Percentiles rank a stretch among this genome's conserved stretches.
Conservation (phyloP, 345 rosid species). For the Eutrema yunnanense region DNA sequence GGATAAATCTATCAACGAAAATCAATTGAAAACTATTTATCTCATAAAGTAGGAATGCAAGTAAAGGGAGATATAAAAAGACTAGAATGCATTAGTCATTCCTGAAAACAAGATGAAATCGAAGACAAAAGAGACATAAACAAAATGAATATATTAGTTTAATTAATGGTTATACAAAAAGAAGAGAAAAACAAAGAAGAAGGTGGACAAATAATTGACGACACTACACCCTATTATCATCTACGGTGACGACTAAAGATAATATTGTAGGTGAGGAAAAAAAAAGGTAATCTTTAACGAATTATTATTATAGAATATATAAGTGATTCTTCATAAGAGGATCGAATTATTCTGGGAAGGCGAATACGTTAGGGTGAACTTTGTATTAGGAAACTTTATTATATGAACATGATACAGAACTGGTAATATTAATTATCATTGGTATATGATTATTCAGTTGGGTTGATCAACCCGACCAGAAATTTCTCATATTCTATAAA, state of each 20-base stretch:
- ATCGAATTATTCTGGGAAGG: not conserved
- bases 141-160: conserved; percentile 3
- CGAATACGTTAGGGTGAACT: too few species aligned
- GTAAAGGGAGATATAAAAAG: not conserved
- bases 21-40: not conserved
- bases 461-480: too few species aligned
- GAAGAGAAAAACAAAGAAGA: not conserved
- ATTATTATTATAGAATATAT: not conserved
- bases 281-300: not conserved
- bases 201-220: not conserved
- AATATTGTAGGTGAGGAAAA: conserved; percentile 4
- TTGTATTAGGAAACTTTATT: too few species aligned
- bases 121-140: not conserved
- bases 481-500: too few species aligned
- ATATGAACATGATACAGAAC: too few species aligned
- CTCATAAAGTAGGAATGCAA: not conserved
- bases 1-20: not conserved
- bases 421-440: too few species aligned
- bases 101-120: conserved; percentile 10
- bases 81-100: not conserved
- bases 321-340: not conserved
- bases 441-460: too few species aligned
- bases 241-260: not conserved
- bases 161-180: not conserved
- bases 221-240: not conserved